Evolutionary conservation across 2,329 filamentous ascomycete species (phyloP), one percentile per base, ranked within the genome.

Genomic region (Neonectria neomacrospora): DNA sequence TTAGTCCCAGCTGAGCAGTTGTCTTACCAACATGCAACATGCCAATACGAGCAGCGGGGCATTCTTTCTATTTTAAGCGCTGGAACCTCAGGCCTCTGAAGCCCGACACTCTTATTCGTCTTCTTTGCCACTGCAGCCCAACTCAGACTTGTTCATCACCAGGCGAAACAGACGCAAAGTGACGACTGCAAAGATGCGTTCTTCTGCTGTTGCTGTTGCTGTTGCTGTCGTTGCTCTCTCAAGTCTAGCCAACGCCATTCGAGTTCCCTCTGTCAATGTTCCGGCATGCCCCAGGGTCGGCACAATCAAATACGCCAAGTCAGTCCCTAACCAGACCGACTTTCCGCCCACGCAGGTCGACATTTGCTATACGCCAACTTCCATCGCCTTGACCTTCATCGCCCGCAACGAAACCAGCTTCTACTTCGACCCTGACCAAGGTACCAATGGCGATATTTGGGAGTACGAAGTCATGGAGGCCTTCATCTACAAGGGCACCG

Each of bases 401-500:
- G 83, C 83, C 4, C 70, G 77, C 54, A 75, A 82, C 44, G 83
- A 85, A 74, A 79, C 75, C 42, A 78, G 79, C 70, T 85, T 81
- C 68, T 83, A 78, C 75, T 85, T 78, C 74, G 79, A 83, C 69
- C 68, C 72, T 18, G 75, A 67, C 26, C 77, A 81, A 48, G 76
- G 71, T 56, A 83, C 77, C 45, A 85, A 85, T 64, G 81, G 79
- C 52, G 75, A 79, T 47, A 81, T 85, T 53, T 85, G 79, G 76
- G 67, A 78, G 56, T 85, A 85, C 69, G 81, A 84, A 66, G 82
- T 85, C 37, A 82, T 85, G 79, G 83, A 85, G 67, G 78, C 79
- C 11, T 85, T 85, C 68, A 78, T 85, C 65, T 76, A 80, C 69
- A 77, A 73, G 34, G 83, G 83, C 55, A 79, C 75, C 63, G 76